Base-by-base conservation (phyloP, 306 rosid genomes). In the Oxytropis ochrocephala region DNA sequence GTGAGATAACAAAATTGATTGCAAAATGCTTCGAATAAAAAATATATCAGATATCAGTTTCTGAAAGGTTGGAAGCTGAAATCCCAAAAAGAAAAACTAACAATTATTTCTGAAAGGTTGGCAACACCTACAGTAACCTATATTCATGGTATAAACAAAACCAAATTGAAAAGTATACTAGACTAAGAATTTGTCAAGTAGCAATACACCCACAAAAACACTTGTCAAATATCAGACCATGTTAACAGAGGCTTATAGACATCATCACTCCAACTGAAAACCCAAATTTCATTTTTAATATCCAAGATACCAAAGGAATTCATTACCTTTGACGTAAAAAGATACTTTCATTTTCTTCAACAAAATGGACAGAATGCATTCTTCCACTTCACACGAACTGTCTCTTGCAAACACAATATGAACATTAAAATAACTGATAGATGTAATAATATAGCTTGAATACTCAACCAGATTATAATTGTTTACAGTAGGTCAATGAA, bases 351-450 rank as follows among this genome's bases (percentile, higher is more conserved):
- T 76, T 81, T 74, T 87, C 90, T 87, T 90, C 88, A 87, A 80
- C 81, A 84, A 83, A 85, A 86, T 85, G 89, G 88, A 84, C 64
- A 81, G 84, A 90, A 85, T 74, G 83, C 81, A 82, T 80, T 82
- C 85, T 88, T 85, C 89, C 90, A 89, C 95, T 90, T 87, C 90
- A 84, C 96, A 90, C 88, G 97, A 90, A 84, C 89, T 72, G 77
- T 66, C 91, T 95, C 97, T 95, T 95, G 99, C 99, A 95, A 95
- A 84, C 92, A 95, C 87, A 95, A 89, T 73, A 71, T 73, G 83
- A 85, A 81, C 78, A 94, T 94, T 85, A 90, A 94, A 7, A 71
- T 67, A 82, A 79, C 66, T 57, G 59, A 79, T 54, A 76, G 70
- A 51, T 46, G 75, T 62, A 59, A 81, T 80, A 86, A 75, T 80